A percentile compares a stretch with the other conserved stretches of the same genome.
These are phyloP conservation scores for Hippophae tibetana DNA, from an alignment of 306 rosid genomes.

Conservation along the genomic window DNA sequence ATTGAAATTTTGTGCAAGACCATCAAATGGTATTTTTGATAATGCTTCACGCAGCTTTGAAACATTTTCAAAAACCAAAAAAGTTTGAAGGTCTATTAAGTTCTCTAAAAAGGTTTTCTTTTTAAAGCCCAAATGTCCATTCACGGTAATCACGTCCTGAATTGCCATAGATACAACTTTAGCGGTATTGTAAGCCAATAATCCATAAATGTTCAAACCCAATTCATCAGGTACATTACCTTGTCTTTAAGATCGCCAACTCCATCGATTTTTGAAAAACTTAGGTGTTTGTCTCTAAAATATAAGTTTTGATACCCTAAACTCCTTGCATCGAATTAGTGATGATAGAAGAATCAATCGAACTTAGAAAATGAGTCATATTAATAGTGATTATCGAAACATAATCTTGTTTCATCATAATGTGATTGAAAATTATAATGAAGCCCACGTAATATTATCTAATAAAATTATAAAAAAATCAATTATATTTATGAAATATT, in stretches of 20 bases:
- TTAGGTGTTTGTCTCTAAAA: conserved; percentile 23
- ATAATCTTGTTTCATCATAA: conserved; percentile 29
- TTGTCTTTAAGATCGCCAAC: conserved; percentile 14
- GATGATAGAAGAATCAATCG: conserved; percentile 1
- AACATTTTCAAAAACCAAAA: conserved; percentile 12
- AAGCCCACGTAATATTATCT: no score
- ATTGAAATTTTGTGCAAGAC: conserved; percentile 27
- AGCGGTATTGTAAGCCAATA: conserved; percentile 50
- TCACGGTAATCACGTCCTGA: conserved; percentile 12
- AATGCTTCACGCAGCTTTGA: conserved; percentile 8
- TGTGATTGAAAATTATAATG: no score
- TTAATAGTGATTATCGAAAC: conserved; percentile 40
- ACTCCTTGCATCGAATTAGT: conserved; percentile 35
- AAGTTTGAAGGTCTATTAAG: background rate
- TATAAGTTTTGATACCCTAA: conserved; percentile 32
- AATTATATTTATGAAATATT: no score
- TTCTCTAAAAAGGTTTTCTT: background rate
- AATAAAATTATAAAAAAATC: no score
- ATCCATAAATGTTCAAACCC: background rate
- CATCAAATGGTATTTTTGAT: conserved; percentile 17
- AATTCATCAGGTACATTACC: conserved; percentile 14
- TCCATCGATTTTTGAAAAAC: conserved; percentile 29
- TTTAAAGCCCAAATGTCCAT: background rate
- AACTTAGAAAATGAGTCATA: conserved; percentile 18
- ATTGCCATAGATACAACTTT: conserved; percentile 42